These are phyloP conservation scores for Sclerotinia subarctica DNA, from an alignment of 2,329 filamentous ascomycete species.

Conservation along the genomic window DNA sequence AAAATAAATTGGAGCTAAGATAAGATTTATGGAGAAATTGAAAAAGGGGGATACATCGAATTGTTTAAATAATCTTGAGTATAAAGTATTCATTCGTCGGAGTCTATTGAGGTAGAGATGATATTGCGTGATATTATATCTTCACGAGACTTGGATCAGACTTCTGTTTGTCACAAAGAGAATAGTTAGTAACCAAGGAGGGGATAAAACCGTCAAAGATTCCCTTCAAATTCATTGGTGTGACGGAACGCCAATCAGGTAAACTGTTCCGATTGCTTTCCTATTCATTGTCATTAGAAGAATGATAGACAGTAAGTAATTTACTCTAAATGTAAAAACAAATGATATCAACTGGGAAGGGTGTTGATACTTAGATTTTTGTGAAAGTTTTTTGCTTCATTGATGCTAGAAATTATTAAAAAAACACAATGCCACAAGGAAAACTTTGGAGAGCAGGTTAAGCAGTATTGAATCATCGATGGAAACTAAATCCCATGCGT, in stretches of 20 bases:
- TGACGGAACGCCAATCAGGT: neutral
- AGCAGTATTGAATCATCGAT: slow-evolving; percentile 5
- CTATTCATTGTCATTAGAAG: neutral
- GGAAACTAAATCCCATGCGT: neutral
- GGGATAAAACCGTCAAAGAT: neutral
- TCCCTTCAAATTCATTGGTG: neutral
- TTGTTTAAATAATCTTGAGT: neutral
- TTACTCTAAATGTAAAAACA: neutral
- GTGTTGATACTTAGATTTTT: neutral
- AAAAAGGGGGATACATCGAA: neutral
- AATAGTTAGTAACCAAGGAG: neutral
- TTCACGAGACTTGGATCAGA: neutral
- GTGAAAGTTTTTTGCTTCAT: neutral
- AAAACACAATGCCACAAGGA: neutral
- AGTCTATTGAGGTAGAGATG: neutral
- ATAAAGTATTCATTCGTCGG: too few relatives aligned
- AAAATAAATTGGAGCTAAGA: slow-evolving; percentile 10
- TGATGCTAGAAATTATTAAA: neutral
- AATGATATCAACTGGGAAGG: neutral
- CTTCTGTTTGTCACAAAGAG: neutral
- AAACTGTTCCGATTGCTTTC: neutral
- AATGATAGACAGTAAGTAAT: neutral
- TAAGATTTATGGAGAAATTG: slow-evolving; percentile 9
- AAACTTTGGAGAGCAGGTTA: neutral
- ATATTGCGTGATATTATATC: slow-evolving; percentile 6